Evolutionary conservation across 495 filamentous ascomycete species (phyloP), one percentile per base, ranked within the genome.

Genomic region (Annulohypoxylon maeteangense): DNA sequence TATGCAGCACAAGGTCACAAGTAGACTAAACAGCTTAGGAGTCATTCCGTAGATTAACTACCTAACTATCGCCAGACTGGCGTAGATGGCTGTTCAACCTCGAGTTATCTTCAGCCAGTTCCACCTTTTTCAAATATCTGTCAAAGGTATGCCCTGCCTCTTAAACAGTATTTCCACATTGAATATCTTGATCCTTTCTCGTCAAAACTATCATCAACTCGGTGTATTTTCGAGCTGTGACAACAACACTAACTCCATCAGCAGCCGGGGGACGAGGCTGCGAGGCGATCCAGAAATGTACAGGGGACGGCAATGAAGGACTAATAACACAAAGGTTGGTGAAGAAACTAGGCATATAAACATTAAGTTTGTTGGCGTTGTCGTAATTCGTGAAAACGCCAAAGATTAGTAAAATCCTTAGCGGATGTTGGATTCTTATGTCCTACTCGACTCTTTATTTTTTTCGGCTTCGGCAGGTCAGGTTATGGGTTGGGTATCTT

Each of bases 281-380:
- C 67, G 53, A 65, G 63, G 75, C 56, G 56, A 47, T 59, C 44
- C 16, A 68, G 54, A 75, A 72, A 75, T 78, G 61, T 75, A 76
- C 74, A 78, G 31, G 56, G 51, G 61, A 71, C 55, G 65, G 71
- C 25, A 29, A 53, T 59, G 62, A 68, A 65, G 67, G 22, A 12
- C 58, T 64, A 66, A 62, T 72, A 72, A 70, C 69, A 76, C 74
- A 74, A 42, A 51, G 68, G 51, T 48, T 56, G 55, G 55, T 42
- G 54, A 70, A 64, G 34, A 65, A 62, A 78, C 66, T 78, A 78
- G 65, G 65, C 70, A 78, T 72, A 53, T 78, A 78, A 68, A 78
- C 75, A 78, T 78, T 78, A 78, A 65, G 62, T 36, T 67, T 58
- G 40, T 67, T 74, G 70, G 62, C 62, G 75, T 60, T 40, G 70